Conservation (phyloP, 345 rosid genomes). For the Carallia brachiata region DNA sequence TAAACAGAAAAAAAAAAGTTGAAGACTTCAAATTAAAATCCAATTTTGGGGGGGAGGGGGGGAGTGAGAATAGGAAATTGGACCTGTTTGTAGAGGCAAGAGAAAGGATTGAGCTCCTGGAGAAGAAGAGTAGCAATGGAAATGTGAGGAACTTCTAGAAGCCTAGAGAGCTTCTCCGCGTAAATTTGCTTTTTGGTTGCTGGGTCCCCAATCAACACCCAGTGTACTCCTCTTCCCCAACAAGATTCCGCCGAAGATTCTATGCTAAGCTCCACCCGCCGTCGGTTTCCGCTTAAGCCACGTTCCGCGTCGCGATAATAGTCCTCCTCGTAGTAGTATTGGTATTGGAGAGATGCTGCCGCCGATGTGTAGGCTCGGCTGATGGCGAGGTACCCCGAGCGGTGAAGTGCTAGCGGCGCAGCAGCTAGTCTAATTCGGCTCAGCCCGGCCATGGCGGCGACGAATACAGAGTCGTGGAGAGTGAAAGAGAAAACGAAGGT, state of each 20-base stretch:
- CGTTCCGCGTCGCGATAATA: slow-evolving; percentile 9
- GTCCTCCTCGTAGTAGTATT: slow-evolving; percentile 32
- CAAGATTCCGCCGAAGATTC: slow-evolving; percentile 40
- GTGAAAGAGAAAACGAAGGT: background rate
- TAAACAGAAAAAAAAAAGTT: background rate
- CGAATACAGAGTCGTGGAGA: slow-evolving; percentile 21
- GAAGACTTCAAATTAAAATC: background rate
- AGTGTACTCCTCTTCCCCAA: slow-evolving; percentile 78
- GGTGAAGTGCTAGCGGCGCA: slow-evolving; percentile 20
- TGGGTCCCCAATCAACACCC: slow-evolving; percentile 88
- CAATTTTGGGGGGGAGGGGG: background rate
- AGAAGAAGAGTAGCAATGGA: slow-evolving; percentile 86
- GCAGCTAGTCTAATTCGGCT: slow-evolving; percentile 38
- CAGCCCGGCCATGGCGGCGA: slow-evolving; percentile 62
- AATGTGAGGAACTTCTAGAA: slow-evolving; percentile 84
- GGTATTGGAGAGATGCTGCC: slow-evolving; percentile 49
- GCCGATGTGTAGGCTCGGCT: slow-evolving; percentile 61
- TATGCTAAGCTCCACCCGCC: slow-evolving; percentile 8
- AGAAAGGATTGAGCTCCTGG: slow-evolving; percentile 74
- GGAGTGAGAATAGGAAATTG: background rate
- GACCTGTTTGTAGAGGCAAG: slow-evolving; percentile 75
- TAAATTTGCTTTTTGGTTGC: slow-evolving; percentile 68
- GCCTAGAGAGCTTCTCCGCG: slow-evolving; percentile 78
- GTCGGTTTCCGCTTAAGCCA: background rate
- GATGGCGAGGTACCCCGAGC: background rate